Evolutionary conservation across 2,329 filamentous ascomycete species (phyloP), one percentile per base, ranked within the genome.

Genomic region (Lanzia echinophila): DNA sequence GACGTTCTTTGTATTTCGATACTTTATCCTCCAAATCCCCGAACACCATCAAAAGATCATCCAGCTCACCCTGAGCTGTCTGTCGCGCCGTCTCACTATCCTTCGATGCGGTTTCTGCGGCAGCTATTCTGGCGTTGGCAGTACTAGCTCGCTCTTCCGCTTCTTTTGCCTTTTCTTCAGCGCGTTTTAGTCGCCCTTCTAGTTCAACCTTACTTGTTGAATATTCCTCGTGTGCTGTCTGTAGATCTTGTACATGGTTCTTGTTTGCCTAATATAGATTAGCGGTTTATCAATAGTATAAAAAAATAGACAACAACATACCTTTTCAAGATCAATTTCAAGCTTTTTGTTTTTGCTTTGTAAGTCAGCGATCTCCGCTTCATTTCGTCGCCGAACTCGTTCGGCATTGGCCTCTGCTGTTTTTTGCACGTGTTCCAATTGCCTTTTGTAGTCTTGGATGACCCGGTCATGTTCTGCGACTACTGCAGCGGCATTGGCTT

Each of bases 41-140:
- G 69, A 91, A 89, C 5, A 94, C 84, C 73, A 92, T 87, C 34
- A 94, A 72, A 51, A 92, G 75, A 68, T 94, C 88, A 61, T 94
- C 88, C 44, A 92, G 74, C 68, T 94, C 88, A 2, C 80, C 77
- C 66, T 92, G 88, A 5, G 79, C 77, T 1, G 78, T 72, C 57
- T 82, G 76, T 53, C 79, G 82, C 55, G 86, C 82, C 56, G 82
- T 77, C 60, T 84, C 81, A 58, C 80, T 84, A 59, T 78, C 71
- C 11, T 63, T 60, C 20, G 69, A 44, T 15, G 58, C 58, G 22
- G 48, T 39, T 49, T 67, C 59, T 8, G 56, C 58, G 36, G 62
- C 64, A 4, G 50, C 24, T 5, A 67, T 66, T 54, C 70, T 72
- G 46, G 70, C 63, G 43, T 70, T 68, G 3, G 68, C 69, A 34